phyloP scores from a whole-genome alignment of 371 early-diverging fungal genomes.

The Mucor irregularis region DNA sequence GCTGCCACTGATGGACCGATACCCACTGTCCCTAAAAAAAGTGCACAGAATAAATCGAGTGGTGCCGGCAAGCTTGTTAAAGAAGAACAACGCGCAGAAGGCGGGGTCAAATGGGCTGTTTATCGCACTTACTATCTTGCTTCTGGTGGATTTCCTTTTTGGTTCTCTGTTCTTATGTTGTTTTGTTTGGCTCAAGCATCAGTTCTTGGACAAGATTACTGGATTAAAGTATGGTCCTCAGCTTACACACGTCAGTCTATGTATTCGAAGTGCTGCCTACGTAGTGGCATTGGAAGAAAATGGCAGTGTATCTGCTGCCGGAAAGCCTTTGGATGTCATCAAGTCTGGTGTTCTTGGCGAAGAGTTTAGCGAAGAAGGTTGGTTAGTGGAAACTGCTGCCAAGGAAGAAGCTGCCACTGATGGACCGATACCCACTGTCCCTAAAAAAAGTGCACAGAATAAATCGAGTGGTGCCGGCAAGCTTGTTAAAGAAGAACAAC shows the following conservation, averaged over 20 bases:
- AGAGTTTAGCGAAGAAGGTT: conserved; percentile 30
- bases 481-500: conserved; percentile 67
- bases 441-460: conserved; percentile 20
- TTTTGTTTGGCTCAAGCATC: conserved; percentile 52
- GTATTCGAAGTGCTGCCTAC: conserved; percentile 67
- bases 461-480: conserved; percentile 47
- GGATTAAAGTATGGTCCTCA: conserved; percentile 62
- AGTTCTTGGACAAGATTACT: conserved; percentile 60
- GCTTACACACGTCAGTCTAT: conserved; percentile 66
- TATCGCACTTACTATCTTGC: conserved; percentile 67
- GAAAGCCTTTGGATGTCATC: conserved; percentile 49
- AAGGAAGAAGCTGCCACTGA: conserved; percentile 30
- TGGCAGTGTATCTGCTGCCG: conserved; percentile 64
- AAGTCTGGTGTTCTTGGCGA: conserved; percentile 52
- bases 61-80: conserved; percentile 58
- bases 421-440: conserved; percentile 36
- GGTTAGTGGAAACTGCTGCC: conserved; percentile 7
- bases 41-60: conserved; percentile 28
- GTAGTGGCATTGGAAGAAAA: conserved; percentile 66
- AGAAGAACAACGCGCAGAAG: conserved; percentile 69
- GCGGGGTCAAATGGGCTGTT: conserved; percentile 59
- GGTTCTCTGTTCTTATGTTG: conserved; percentile 49
- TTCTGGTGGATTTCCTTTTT: conserved; percentile 64
- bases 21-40: conserved; percentile 22
- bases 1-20: conserved; percentile 37